phyloP scores from a whole-genome alignment of 2,329 filamentous ascomycete species.

The Clonostachys byssicola region DNA sequence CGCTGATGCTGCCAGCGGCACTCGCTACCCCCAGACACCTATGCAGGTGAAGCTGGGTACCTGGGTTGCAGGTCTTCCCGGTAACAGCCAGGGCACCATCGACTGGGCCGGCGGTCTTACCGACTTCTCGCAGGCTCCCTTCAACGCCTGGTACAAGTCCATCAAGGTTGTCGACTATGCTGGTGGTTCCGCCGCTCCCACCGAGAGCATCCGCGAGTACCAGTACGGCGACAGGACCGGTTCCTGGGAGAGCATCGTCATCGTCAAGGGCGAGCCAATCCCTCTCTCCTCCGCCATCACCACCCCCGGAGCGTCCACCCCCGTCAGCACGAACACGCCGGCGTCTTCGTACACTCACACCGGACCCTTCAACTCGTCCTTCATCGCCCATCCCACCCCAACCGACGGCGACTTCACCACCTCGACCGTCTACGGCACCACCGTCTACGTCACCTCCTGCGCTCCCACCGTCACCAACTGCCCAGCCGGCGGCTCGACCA shows the following conservation, averaged over 20 bases:
- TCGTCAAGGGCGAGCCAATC: slow-evolving; percentile 31
- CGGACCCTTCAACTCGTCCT: slow-evolving; percentile 3
- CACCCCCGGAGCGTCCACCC: neutral
- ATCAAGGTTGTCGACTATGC: slow-evolving; percentile 50
- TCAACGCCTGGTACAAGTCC: slow-evolving; percentile 52
- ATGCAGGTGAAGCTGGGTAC: slow-evolving; percentile 68
- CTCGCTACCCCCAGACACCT: slow-evolving; percentile 67
- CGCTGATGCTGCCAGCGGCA: slow-evolving; percentile 51
- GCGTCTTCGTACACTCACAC: slow-evolving; percentile 2
- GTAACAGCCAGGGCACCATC: slow-evolving; percentile 67
- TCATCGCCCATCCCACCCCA: neutral
- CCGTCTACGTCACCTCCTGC: slow-evolving; percentile 55
- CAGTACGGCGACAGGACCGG: slow-evolving; percentile 44
- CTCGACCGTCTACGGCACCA: slow-evolving; percentile 46
- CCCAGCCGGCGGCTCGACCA: slow-evolving; percentile 33
- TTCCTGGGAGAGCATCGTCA: slow-evolving; percentile 45
- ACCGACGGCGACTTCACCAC: slow-evolving; percentile 20
- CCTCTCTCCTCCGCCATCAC: neutral
- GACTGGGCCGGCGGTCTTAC: slow-evolving; percentile 63
- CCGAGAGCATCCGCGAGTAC: slow-evolving; percentile 43
- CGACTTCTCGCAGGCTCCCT: slow-evolving; percentile 47
- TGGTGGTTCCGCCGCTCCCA: slow-evolving; percentile 36
- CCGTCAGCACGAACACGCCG: neutral
- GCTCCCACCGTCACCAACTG: slow-evolving; percentile 55
- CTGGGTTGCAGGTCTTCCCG: slow-evolving; percentile 56